Base-by-base conservation (phyloP, 306 rosid species). In the Acacia crassicarpa region DNA sequence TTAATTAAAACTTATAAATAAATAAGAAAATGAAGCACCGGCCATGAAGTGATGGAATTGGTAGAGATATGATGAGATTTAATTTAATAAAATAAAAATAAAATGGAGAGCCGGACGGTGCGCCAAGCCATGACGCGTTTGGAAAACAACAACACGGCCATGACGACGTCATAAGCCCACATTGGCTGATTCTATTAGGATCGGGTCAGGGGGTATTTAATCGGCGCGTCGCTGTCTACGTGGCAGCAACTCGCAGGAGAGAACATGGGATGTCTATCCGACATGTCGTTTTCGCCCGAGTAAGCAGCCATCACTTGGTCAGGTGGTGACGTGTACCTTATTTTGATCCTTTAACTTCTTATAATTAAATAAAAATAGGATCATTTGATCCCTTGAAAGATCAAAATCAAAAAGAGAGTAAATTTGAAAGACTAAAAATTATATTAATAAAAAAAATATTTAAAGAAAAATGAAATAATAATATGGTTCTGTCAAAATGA, bases 371-470 rank as follows among this genome's bases (percentile, higher is more conserved):
- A 38, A 38, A 38, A 38, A 38, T 38, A 0, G 0, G 5, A 38
- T 6, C 5, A 6, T 38, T 38, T 38, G 6, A 0, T 0, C 1
- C 5, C 0, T 38, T 38, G 1, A 38, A 0, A 1, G 8, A 38
- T 6, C 38, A 33, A 33, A 33, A 33, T 33, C 38, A 33, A 4
- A 33, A 33, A 4, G 0, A 33, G 0, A 0, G 0, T 0, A 33
- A 33, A 33, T 4, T 33, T 33, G 0, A 33, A 0, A 0, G 5
- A 33, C 0, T 38, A 0, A 49, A 14, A 51, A 5, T 38, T 38
- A 6, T 38, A 38, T 38, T 38, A 38, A 6, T 5, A 38, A 38
- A 22, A 22, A 2, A 48, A 46, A 67, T 35, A 17, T 67, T 35
- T 16, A 30, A 59, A 30, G 0, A 14, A 27, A 14, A 9, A 67